Evolutionary conservation across 2,329 filamentous ascomycete species (phyloP), one percentile per base, ranked within the genome.

Genomic region (Fusarium siculi): DNA sequence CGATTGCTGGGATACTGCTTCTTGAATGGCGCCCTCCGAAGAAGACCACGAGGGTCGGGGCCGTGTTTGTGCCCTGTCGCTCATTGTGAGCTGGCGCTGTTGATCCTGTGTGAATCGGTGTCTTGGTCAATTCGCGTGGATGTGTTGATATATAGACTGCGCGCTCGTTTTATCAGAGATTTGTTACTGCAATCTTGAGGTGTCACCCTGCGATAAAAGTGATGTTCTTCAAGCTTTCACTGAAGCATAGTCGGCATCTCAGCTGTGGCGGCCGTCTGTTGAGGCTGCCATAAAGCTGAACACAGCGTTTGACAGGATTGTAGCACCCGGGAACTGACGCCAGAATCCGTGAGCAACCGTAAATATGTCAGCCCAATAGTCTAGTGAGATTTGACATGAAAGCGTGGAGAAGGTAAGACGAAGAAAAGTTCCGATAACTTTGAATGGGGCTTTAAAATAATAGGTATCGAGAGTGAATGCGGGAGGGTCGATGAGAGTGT

Each of bases 301-400:
- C 57, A 43, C 37, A 47, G 47, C 43, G 65, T 40, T 53, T 53
- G 43, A 57, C 66, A 70, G 70, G 54, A 53, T 44, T 43, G 70
- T 72, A 39, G 39, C 49, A 72, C 70, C 57, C 53, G 63, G 63
- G 42, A 46, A 59, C 49, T 62, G 70, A 57, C 43, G 37, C 50
- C 57, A 43, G 34, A 58, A 46, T 54, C 59, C 50, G 57, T 43
- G 46, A 54, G 40, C 52, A 66, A 73, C 56, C 30, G 34, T 50
- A 28, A 66, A 32, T 67, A 62, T 23, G 56, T 47, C 59, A 71
- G 60, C 25, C 23, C 25, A 59, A 28, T 28, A 40, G 39, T 21
- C 23, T 16, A 59, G 50, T 43, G 25, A 69, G 53, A 64, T 53
- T 46, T 60, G 66, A 46, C 40, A 44, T 50, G 40, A 42, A 32